These are phyloP conservation scores for Mikania micrantha DNA, from an alignment of 129 eudicot species.

Conservation along the genomic window DNA sequence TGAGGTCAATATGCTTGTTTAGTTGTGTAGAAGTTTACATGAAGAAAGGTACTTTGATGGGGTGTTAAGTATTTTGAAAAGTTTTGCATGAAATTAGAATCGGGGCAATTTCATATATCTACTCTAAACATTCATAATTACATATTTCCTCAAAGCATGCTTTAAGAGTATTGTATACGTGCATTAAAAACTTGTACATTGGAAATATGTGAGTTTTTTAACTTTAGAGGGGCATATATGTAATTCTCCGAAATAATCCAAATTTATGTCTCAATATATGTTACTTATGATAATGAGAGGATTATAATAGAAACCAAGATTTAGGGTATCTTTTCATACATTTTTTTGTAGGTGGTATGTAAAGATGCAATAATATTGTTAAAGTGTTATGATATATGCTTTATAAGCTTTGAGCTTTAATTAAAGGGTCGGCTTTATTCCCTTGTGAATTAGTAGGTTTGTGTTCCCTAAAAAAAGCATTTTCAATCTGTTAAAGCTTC, in stretches of 20 bases:
- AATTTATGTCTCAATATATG: constrained; percentile 10
- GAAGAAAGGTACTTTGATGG: constrained; percentile 26
- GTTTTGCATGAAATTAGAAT: constrained; percentile 29
- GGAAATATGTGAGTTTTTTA: too few species aligned
- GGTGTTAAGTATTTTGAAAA: constrained; percentile 14
- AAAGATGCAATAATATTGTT: constrained; percentile 23
- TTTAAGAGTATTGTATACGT: too few species aligned
- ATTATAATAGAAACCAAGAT: constrained; percentile 8
- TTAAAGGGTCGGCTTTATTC: constrained; percentile 38
- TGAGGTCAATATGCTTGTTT: not conserved
- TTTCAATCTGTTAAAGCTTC: constrained; percentile 43
- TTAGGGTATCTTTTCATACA: constrained; percentile 28
- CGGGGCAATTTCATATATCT: too few species aligned
- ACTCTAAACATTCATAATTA: too few species aligned
- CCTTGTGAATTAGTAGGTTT: constrained; percentile 40
- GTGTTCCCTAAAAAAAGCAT: constrained; percentile 58
- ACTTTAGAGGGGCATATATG: too few species aligned
- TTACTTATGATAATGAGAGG: not conserved
- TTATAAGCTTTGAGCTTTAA: constrained; percentile 33
- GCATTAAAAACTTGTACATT: too few species aligned
- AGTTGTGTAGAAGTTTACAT: constrained; percentile 24
- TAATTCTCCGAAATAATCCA: not conserved
- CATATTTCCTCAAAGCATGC: too few species aligned
- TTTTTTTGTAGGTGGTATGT: constrained; percentile 42
- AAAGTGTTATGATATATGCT: constrained; percentile 41